Evolutionary conservation across 192 early-diverging fungal species (phyloP).

Genomic region (Coemansia sp.): DNA sequence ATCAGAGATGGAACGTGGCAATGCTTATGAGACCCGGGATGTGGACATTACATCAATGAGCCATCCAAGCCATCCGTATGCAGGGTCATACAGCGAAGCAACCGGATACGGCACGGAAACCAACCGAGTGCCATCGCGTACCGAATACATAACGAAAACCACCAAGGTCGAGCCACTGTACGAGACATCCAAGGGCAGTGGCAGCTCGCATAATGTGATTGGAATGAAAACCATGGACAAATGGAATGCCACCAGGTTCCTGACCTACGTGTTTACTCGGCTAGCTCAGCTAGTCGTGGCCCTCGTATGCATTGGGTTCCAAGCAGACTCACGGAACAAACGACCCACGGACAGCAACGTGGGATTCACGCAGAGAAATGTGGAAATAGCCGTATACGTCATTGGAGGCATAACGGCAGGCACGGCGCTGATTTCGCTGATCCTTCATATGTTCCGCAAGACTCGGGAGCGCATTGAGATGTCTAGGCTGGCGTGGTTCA

Average conservation of each 20-base stretch:
- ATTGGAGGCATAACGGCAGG: constrained; percentile 26
- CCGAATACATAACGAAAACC: background rate
- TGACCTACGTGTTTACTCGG: constrained; percentile 28
- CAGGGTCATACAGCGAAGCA: constrained; percentile 37
- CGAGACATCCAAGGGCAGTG: background rate
- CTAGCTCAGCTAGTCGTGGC: constrained; percentile 30
- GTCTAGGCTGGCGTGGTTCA: constrained; percentile 31
- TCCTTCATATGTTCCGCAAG: constrained; percentile 30
- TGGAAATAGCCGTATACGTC: constrained; percentile 28
- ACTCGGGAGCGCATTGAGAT: constrained; percentile 27
- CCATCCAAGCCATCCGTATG: constrained; percentile 23
- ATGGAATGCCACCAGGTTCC: constrained; percentile 25
- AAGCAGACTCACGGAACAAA: constrained; percentile 29
- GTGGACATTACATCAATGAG: constrained; percentile 38
- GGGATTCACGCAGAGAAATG: constrained; percentile 19
- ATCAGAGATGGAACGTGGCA: background rate
- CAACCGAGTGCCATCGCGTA: background rate
- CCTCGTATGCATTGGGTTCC: constrained; percentile 32
- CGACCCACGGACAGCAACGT: constrained; percentile 9
- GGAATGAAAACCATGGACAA: constrained; percentile 29
- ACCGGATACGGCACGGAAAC: constrained; percentile 6
- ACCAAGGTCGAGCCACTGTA: background rate
- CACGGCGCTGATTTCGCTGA: constrained; percentile 24
- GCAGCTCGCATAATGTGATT: constrained; percentile 2
- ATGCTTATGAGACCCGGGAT: background rate